These are phyloP conservation scores for Yamadazyma laniorum DNA, from an alignment of 805 yeast species.

Conservation along the genomic window DNA sequence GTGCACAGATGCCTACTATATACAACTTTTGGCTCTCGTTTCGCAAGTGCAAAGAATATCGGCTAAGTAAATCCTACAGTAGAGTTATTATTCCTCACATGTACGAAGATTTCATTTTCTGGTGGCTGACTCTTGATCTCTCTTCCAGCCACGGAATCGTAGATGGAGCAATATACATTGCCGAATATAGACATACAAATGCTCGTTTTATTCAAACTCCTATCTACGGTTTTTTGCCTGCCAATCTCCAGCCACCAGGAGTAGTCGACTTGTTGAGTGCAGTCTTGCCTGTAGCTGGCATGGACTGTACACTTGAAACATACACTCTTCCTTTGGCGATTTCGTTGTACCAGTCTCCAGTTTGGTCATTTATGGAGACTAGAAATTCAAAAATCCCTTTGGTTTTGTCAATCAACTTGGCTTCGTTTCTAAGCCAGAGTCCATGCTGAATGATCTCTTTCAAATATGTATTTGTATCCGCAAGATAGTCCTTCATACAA, in stretches of 20 bases:
- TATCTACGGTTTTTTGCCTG: too few species aligned
- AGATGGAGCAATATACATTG: too few species aligned
- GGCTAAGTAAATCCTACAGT: too few species aligned
- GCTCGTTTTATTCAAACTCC: too few species aligned
- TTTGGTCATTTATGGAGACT: conserved; percentile 1
- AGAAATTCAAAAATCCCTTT: conserved; percentile 19
- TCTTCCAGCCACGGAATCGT: too few species aligned
- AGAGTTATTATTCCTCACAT: too few species aligned
- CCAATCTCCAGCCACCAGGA: conserved; percentile 17
- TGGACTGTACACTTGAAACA: conserved; percentile 3
- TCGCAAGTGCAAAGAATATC: too few species aligned
- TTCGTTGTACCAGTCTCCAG: conserved; percentile 7
- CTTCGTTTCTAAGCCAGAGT: conserved; percentile 25
- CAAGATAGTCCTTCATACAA: conserved; percentile 33
- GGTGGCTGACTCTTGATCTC: too few species aligned
- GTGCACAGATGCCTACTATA: too few species aligned
- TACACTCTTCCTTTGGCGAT: conserved; percentile 9
- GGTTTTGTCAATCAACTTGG: conserved; percentile 20
- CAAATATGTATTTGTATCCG: conserved; percentile 22
- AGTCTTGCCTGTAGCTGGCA: background rate
- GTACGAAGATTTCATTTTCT: too few species aligned
- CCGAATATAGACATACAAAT: too few species aligned
- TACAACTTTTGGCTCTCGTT: too few species aligned
- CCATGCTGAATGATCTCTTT: conserved; percentile 35
- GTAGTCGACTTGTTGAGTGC: conserved; percentile 11